phyloP scores from a whole-genome alignment of 2,329 filamentous ascomycete species.

The Zasmidium citrigriseum region DNA sequence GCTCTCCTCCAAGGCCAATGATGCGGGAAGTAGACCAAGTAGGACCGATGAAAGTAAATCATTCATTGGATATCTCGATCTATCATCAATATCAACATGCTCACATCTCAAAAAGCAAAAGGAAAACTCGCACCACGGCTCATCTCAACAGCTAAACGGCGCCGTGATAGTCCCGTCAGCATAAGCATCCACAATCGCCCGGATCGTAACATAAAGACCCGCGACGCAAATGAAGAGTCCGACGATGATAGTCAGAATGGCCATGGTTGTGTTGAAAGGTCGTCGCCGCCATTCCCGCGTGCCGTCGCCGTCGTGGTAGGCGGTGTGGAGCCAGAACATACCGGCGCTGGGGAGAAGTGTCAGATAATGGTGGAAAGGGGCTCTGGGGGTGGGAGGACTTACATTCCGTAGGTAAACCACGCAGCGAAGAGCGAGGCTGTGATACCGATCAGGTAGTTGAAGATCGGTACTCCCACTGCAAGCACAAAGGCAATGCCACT shows the following conservation, averaged over 20 bases:
- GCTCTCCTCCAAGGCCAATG: no score
- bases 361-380: background rate
- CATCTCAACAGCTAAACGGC: slow-evolving; percentile 10
- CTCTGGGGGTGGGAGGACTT: background rate
- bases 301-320: slow-evolving; percentile 47
- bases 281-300: slow-evolving; percentile 18
- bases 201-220: slow-evolving; percentile 53
- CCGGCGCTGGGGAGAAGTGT: slow-evolving; percentile 42
- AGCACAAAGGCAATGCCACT: slow-evolving; percentile 48
- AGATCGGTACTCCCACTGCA: slow-evolving; percentile 54
- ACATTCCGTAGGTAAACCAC: slow-evolving; percentile 55
- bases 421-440: slow-evolving; percentile 53
- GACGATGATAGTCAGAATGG: slow-evolving; percentile 44
- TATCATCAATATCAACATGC: background rate
- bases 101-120: background rate
- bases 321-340: slow-evolving; percentile 55
- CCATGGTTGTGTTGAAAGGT: slow-evolving; percentile 40
- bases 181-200: slow-evolving; percentile 38
- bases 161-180: slow-evolving; percentile 10
- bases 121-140: background rate
- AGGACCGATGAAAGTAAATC: no score
- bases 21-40: no score
- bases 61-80: no score
- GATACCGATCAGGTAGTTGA: slow-evolving; percentile 56
- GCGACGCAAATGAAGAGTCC: slow-evolving; percentile 49